Evolutionary conservation across 345 rosid genomes (phyloP).

Genomic region (Iberis pinnata): DNA sequence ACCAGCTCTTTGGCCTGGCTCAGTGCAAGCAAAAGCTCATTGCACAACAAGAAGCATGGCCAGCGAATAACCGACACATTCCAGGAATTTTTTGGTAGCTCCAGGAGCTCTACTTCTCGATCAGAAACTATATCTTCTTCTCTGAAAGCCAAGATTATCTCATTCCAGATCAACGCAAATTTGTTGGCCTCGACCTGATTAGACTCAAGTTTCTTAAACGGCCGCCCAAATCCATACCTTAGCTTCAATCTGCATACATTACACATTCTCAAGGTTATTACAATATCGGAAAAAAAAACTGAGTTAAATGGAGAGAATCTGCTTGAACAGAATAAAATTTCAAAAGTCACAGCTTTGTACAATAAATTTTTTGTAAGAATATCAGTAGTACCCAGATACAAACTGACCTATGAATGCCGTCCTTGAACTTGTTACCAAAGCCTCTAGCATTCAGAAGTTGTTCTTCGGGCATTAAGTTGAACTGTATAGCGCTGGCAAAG

Average conservation of each 20-base stretch:
- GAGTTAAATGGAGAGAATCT: slow-evolving; percentile 1
- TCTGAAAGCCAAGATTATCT: slow-evolving; percentile 75
- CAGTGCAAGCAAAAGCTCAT: slow-evolving; percentile 91
- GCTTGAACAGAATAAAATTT: neutral
- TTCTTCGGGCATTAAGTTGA: slow-evolving; percentile 94
- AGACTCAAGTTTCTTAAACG: slow-evolving; percentile 88
- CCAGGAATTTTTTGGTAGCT: slow-evolving; percentile 88
- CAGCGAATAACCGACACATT: slow-evolving; percentile 81
- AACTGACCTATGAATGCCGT: slow-evolving; percentile 60
- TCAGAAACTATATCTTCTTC: slow-evolving; percentile 97
- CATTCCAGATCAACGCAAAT: slow-evolving; percentile 94
- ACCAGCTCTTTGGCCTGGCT: slow-evolving; percentile 87
- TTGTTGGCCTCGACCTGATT: slow-evolving; percentile 89
- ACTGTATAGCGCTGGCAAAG: slow-evolving; percentile 95
- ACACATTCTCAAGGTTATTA: slow-evolving; percentile 23
- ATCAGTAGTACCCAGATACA: slow-evolving; percentile 8
- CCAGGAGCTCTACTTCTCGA: slow-evolving; percentile 74
- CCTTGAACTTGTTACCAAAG: slow-evolving; percentile 69
- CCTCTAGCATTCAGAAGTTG: slow-evolving; percentile 79
- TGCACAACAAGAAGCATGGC: slow-evolving; percentile 93
- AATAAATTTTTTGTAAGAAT: neutral
- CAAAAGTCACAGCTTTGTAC: slow-evolving; percentile 4
- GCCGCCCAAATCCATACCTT: slow-evolving; percentile 91
- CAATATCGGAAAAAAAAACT: neutral
- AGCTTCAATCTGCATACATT: slow-evolving; percentile 58